A percentile compares a stretch with the other conserved stretches of the same genome.
phyloP scores from a whole-genome alignment of 345 rosid species.

The Rhizophora apiculata region DNA sequence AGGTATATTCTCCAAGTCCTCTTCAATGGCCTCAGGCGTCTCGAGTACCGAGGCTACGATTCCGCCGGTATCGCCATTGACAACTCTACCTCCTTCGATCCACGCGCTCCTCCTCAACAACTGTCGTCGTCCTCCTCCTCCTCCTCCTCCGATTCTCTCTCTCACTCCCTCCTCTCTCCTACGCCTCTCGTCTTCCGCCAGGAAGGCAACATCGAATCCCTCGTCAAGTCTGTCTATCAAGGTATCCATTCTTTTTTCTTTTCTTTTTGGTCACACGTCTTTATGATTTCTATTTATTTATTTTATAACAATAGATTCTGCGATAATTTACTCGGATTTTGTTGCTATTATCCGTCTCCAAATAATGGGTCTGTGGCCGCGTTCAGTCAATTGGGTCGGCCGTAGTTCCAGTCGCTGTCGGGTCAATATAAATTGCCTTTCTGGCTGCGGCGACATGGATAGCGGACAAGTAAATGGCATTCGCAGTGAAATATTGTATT shows the following conservation, averaged over 20 bases:
- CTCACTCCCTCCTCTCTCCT: conserved; percentile 11
- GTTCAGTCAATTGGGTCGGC: not conserved
- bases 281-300: no score
- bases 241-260: conserved; percentile 29
- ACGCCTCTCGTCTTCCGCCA: conserved; percentile 76
- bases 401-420: not conserved
- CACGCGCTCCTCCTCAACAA: not conserved
- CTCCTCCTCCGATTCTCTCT: conserved; percentile 4
- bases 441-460: no score
- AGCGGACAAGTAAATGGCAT: no score
- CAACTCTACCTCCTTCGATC: conserved; percentile 23
- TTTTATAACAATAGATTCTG: no score
- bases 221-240: conserved; percentile 82
- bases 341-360: no score
- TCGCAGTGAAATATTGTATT: no score
- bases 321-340: no score
- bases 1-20: conserved; percentile 79
- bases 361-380: not conserved
- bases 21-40: conserved; percentile 93
- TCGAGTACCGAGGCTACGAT: conserved; percentile 95
- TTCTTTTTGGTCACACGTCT: no score
- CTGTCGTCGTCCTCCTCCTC: conserved; percentile 5
- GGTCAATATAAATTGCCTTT: no score
- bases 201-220: conserved; percentile 94
- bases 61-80: conserved; percentile 93